These are phyloP conservation scores for Potentilla sterilis DNA, from an alignment of 306 rosid species.

Conservation along the genomic window DNA sequence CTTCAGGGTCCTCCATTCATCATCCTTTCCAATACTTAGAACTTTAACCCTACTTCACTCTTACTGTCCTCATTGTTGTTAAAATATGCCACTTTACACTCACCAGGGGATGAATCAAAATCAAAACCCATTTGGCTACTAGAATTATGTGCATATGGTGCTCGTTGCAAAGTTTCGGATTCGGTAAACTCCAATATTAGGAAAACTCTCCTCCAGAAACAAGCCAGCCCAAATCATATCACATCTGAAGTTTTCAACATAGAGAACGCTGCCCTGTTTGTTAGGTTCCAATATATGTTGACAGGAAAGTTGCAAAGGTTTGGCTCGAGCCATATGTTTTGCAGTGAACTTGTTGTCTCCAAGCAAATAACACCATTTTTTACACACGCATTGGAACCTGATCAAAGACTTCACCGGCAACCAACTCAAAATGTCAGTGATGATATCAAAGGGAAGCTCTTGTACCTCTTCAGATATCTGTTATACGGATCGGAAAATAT, in stretches of 20 bases:
- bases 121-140: not conserved
- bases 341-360: not conserved
- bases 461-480: not conserved
- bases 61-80: fast-evolving
- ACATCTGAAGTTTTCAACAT: not conserved
- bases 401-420: not conserved
- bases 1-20: not conserved
- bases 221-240: not conserved
- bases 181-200: not conserved
- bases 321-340: not conserved
- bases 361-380: not conserved
- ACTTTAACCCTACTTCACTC: not conserved
- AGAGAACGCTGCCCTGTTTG: not conserved
- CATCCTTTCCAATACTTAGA: not conserved
- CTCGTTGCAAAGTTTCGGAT: not conserved
- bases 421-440: not conserved
- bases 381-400: conserved; percentile 2
- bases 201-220: not conserved
- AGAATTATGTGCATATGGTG: not conserved
- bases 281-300: not conserved
- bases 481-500: not conserved
- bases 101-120: not conserved
- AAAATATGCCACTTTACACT: not conserved
- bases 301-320: not conserved
- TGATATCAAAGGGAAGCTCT: not conserved